Percentiles rank a stretch among this genome's conserved stretches.
These are phyloP conservation scores for Penicillium desertorum DNA, from an alignment of 495 filamentous ascomycete genomes.

Conservation along the genomic window DNA sequence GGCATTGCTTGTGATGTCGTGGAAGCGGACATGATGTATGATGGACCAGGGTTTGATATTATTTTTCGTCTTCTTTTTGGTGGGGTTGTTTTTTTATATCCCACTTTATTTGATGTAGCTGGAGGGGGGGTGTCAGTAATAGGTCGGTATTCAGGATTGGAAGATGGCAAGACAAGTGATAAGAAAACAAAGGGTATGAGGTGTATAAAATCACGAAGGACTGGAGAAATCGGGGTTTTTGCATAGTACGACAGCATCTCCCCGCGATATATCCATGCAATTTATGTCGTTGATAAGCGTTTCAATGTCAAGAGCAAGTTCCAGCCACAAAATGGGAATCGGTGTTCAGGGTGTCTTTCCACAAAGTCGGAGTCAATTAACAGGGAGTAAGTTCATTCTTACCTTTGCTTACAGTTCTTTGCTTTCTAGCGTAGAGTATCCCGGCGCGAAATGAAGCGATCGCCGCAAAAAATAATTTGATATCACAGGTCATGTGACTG, in stretches of 20 bases:
- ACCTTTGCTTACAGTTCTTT: conserved; percentile 23
- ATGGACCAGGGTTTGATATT: conserved; percentile 1
- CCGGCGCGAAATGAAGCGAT: conserved; percentile 12
- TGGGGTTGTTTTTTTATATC: conserved; percentile 9
- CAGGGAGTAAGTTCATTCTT: conserved; percentile 9
- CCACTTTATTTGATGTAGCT: conserved; percentile 9
- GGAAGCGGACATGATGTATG: conserved; percentile 19
- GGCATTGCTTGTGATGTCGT: conserved; percentile 30
- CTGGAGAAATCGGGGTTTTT: background rate
- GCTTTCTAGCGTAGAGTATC: conserved; percentile 13
- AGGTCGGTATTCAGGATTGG: background rate
- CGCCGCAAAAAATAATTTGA: conserved; percentile 30
- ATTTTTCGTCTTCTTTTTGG: conserved; percentile 5
- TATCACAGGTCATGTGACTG: conserved; percentile 31
- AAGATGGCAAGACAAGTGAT: background rate
- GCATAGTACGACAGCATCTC: background rate
- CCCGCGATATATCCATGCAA: conserved; percentile 7
- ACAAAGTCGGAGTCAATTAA: background rate
- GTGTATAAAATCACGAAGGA: background rate
- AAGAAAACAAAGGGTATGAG: background rate
- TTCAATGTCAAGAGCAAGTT: conserved; percentile 10
- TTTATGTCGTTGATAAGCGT: conserved; percentile 21
- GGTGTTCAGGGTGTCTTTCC: background rate
- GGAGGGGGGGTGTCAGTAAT: conserved; percentile 12
- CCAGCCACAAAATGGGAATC: background rate